Evolutionary conservation across 202 grass and related monocot species (phyloP).

Genomic region (Miscanthus sacchariflorus): DNA sequence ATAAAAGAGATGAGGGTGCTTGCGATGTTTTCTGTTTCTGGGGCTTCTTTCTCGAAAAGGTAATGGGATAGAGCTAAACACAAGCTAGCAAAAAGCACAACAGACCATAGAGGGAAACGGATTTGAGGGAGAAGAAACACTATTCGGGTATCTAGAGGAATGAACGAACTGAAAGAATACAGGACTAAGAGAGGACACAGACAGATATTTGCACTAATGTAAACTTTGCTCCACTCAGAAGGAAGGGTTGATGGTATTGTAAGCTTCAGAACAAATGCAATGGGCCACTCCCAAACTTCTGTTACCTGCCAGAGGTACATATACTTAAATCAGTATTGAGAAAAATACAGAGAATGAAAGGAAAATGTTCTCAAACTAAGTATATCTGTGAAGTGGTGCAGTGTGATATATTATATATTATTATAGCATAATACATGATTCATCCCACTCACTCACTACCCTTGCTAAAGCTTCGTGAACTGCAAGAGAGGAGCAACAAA

Average conservation of each 20-base stretch:
- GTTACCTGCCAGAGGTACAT: slow-evolving; percentile 54
- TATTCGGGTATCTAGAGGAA: slow-evolving; percentile 76
- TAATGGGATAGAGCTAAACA: slow-evolving; percentile 78
- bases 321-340: slow-evolving; percentile 26
- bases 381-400: neutral
- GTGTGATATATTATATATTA: neutral
- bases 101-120: slow-evolving; percentile 72
- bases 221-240: slow-evolving; percentile 75
- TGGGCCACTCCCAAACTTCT: slow-evolving; percentile 78
- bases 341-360: slow-evolving; percentile 44
- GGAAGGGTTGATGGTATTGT: slow-evolving; percentile 80
- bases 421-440: neutral
- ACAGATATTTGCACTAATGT: slow-evolving; percentile 71
- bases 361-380: slow-evolving; percentile 2
- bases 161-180: slow-evolving; percentile 79
- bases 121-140: slow-evolving; percentile 81
- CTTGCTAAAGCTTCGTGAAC: slow-evolving; percentile 9
- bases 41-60: slow-evolving; percentile 66
- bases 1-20: slow-evolving; percentile 74
- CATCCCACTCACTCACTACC: neutral
- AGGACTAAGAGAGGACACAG: slow-evolving; percentile 82
- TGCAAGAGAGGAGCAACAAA: neutral
- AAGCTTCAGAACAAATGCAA: slow-evolving; percentile 78
- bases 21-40: slow-evolving; percentile 57
- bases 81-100: slow-evolving; percentile 70